Base-by-base conservation (phyloP, 1,284 basidiomycete genomes). In the Megacollybia platyphylla region DNA sequence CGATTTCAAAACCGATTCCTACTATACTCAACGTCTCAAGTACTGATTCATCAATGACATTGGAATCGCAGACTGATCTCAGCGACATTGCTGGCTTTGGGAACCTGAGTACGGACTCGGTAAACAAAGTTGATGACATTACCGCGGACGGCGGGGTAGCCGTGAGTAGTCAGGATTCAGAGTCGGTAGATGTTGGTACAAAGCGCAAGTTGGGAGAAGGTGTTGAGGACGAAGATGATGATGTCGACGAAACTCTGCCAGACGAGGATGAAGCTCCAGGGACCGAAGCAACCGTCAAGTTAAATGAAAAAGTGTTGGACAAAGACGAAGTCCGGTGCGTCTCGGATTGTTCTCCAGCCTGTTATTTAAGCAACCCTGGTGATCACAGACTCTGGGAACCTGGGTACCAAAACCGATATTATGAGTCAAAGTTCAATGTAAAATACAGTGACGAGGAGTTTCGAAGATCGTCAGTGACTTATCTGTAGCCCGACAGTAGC, bases 371-470 rank as follows among this genome's bases (percentile, higher is more conserved):
- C 50, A 34, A 45, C 42, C 28, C 46, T 54, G 11, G 46, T 34
- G 42, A 43, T 41, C 11, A 46, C 49, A 92, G 90, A 54, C 64
- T 97, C 13, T 97, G 87, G 81, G 92, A 97, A 59, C 80, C 90
- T 1, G 93, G 92, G 30, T 98, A 98, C 63, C 83, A 80, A 56
- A 90, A 94, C 55, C 77, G 96, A 30, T 99, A 99, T 61, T 99
- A 98, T 56, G 69, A 74, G 41, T 83, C 91, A 53, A 99, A 99
- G 67, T 99, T 98, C 56, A 84, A 83, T 6, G 69, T 89, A 7
- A 77, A 86, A 51, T 62, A 76, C 15, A 71, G 64, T 17, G 88
- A 97, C 54, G 63, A 57, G 3, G 79, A 82, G 48, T 87, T 91
- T 61, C 75, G 78, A 47, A 82, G 78, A 54, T 59, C 73, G 87